A percentile compares a stretch with the other conserved stretches of the same genome.
Evolutionary conservation across 129 eudicot species (phyloP).

Genomic region (Kitagawia praeruptora): DNA sequence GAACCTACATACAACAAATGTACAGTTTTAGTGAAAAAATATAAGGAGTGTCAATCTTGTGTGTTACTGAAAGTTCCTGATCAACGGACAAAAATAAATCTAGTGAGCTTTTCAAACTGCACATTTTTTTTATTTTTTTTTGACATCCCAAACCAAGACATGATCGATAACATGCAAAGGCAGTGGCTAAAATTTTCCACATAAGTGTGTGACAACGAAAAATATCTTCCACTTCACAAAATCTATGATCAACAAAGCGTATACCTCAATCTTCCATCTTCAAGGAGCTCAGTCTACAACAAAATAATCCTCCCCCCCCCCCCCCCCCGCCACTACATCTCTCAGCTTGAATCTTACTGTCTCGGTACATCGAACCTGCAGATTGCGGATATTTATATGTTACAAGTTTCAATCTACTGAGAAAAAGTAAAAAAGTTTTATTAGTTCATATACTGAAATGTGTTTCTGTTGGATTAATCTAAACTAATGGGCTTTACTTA

Average conservation of each 20-base stretch:
- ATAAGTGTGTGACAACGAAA: neutral
- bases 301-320: constrained; percentile 21
- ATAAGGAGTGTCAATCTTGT: neutral
- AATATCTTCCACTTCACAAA: neutral
- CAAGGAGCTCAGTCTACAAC: constrained; percentile 54
- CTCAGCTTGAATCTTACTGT: constrained; percentile 41
- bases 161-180: neutral
- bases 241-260: neutral
- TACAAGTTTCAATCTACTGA: neutral
- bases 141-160: neutral
- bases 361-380: constrained; percentile 50
- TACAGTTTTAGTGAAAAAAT: neutral
- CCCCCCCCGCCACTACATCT: constrained; percentile 19
- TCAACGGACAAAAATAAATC: neutral
- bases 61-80: neutral
- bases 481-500: too few species aligned
- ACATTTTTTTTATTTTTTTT: neutral
- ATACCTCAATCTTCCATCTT: constrained; percentile 44
- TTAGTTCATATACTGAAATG: neutral
- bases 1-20: neutral
- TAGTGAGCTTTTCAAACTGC: neutral
- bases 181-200: neutral
- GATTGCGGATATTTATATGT: neutral
- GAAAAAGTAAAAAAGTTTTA: neutral
- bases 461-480: too few species aligned